Base-by-base conservation (phyloP, 2,329 filamentous ascomycete genomes). In the Elsinoe fawcettii region DNA sequence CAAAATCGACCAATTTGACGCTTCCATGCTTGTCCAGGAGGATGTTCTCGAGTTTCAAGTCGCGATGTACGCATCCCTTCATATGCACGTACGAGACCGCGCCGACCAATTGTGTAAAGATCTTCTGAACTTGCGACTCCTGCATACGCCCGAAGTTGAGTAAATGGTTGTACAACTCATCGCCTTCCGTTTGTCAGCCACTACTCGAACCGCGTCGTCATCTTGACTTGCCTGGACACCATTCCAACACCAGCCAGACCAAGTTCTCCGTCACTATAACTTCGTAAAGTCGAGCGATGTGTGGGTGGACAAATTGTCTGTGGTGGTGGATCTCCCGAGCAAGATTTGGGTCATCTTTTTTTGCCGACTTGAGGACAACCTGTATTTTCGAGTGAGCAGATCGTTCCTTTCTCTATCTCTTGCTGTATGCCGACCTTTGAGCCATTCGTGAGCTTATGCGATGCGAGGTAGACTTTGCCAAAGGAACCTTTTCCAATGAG, bases 311-410 rank as follows among this genome's bases (percentile, higher is more conserved):
- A 73, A 99, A 96, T 73, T 99, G 93, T 64, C 93, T 88, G 71
- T 99, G 93, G 71, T 99, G 93, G 72, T 99, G 93, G 65, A 99
- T 99, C 72, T 99, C 93, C 65, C 93, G 87, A 14, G 92, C 92
- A 51, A 99, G 85, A 70, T 99, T 99, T 56, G 89, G 84, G 72
- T 99, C 93, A 69, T 91, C 87, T 72, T 96, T 96, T 70, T 93
- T 92, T 61, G 93, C 93, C 60, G 91, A 96, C 75, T 99, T 99
- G 74, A 99, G 88, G 34, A 99, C 93, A 66, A 99, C 93, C 89
- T 95, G 70, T 49, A 25, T 32, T 11, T 22, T 7, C 49, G 2
- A 37, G 18, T 37, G n/a, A 39, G 30, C 14, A 18, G n/a, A 14
- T 8, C 23, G 16, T 34, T 22, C 18, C n/a, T 25, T 2, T 25